Base-by-base conservation (phyloP, 208 protist species). In the Porcisia deanei region DNA sequence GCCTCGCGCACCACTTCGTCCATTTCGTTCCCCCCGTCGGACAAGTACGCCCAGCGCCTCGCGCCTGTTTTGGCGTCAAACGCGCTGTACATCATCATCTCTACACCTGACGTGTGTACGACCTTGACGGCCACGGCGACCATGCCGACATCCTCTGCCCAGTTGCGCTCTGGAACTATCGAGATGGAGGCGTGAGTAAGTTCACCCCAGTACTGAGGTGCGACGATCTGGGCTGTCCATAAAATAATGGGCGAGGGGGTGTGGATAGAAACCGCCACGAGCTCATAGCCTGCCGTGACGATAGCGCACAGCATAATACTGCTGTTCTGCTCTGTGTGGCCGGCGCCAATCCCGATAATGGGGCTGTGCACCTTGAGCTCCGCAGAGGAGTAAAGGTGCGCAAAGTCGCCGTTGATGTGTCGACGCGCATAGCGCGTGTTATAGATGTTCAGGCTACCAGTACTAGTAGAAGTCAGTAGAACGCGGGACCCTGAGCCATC, bases 141-240 rank as follows among this genome's bases (percentile, higher is more conserved):
- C 49, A 91, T 92, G 9, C 95, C 95, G 12, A 85, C 76, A 77
- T 98, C 95, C 22, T 85, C 82, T 30, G 79, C 78, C 73, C 93
- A 89, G 43, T 94, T 81, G 20, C 92, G 85, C 76, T 95, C 90
- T n/a, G 90, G 89, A 20, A 91, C 60, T n/a, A 98, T 83, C 9
- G 80, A 85, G 34, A 98, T 79, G 47, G 89, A 80, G 4, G 91
- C 92, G 37, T 93, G 84, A 22, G 74, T 75, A 43, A 82, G 59
- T 8, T 87, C 71, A 10, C 16, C 54, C 75, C 80, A 79, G 47
- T 64, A 53, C 61, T 67, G 65, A 7, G 71, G 20, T 7, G 85
- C 66, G 52, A 84, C 65, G 52, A 94, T 71, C 49, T 72, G 63
- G 58, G 77, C 60, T 34, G 55, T 75, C 89, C 91, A 95, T 58